Base-by-base conservation (phyloP, 2,329 filamentous ascomycete genomes). In the Pestalotiopsis sp. region DNA sequence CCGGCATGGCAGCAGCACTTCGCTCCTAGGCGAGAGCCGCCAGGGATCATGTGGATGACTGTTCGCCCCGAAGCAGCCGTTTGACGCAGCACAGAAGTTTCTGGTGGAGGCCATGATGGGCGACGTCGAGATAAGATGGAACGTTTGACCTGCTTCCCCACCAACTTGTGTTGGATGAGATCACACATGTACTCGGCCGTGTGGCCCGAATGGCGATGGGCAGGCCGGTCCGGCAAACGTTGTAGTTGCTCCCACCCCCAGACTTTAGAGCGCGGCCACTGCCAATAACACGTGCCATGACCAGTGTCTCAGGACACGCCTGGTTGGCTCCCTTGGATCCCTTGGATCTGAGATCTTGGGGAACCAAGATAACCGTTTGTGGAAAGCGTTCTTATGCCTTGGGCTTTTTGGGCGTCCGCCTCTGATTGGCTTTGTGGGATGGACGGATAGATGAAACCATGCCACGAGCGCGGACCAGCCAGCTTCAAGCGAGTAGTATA, bases 71-170 rank as follows among this genome's bases (percentile, higher is more conserved):
- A 40, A 17, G 55, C 13, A 57, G 65, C 30, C 48, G 35, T 30
- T 35, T 35, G 24, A 61, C n/a, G 30, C 26, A 35, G 30, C 38
- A 39, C 26, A 61, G 30, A 52, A 52, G 44, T 20, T 52, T 59
- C 56, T 59, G 56, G 56, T 30, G 44, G 44, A 52, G 44, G 44
- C 20, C 44, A n/a, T 52, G 17, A n/a, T 35, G 38, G 30, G 40
- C 26, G 24, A 48, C 38, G 57, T 64, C 35, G 58, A 52, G 71
- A 73, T 70, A 70, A 67, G 68, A 78, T 77, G 76, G 70, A 78
- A 78, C 76, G 76, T 78, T 75, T 75, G 72, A 71, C 71, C 72
- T 70, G 67, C 70, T 68, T 70, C 71, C 71, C 70, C 59, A 68
- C 69, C 68, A 61, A 68, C 68, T 69, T 70, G 44, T 52, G 14